Base-by-base conservation (phyloP, 1,284 basidiomycete species). In the Moniliophthora roreri region DNA sequence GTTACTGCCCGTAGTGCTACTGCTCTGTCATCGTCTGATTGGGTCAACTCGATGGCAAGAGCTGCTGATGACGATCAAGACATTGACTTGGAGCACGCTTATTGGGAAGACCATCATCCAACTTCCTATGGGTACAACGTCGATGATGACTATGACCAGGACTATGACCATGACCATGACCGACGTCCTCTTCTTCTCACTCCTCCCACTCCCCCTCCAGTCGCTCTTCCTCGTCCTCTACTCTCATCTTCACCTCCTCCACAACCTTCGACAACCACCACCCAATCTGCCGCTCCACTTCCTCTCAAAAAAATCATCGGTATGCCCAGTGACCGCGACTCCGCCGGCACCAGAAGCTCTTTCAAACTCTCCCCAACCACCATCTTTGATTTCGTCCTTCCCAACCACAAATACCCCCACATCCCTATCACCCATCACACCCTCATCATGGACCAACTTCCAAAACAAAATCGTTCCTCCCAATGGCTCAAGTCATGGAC, bases 381-480 rank as follows among this genome's bases (percentile, higher is more conserved):
- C 16, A 52, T 62, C 50, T 55, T 57, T 52, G 40, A 65, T 40
- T 32, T 32, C 11, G 11, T 32, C 28, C 28, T n/a, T n/a, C 51
- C 60, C 57, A 24, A 58, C 50, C 20, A 60, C 48, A 41, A 52
- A 35, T 45, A 40, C 37, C 51, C 60, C 6, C 71, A 75, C 49
- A 58, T 63, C 9, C 79, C 80, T 21, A 73, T 76, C 52, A 74
- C 76, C 5, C 63, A 73, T 1, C 70, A 78, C n/a, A 80, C 82
- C 0, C 66, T 87, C 24, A 77, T 87, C 24, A 75, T 87, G 67
- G 82, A 83, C 53, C 74, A 78, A 42, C 63, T 85, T 0, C 83
- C 83, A 1, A 82, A 80, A 60, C 68, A 72, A 11, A 73, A 75
- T 60, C 79, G 82, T 37, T 73, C 63, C 13, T 58, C 60, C 0